Conservation (phyloP, 179 eudicot species). For the Beta macrorhiza region DNA sequence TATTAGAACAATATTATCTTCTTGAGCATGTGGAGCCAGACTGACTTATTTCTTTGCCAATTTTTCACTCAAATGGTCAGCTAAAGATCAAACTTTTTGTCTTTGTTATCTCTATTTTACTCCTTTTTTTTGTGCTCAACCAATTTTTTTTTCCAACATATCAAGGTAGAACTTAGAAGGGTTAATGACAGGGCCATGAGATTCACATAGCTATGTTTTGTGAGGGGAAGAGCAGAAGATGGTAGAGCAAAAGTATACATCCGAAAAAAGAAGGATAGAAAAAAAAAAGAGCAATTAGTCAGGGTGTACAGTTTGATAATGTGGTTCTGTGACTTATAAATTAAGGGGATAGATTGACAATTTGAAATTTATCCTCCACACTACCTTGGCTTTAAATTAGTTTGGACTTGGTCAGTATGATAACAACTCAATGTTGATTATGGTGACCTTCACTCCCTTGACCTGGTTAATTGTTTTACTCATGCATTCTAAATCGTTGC, state of each 20-base stretch:
- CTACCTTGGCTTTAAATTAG: neutral
- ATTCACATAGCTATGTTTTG: no score
- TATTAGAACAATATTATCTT: neutral
- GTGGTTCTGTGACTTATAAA: neutral
- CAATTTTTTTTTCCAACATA: no score
- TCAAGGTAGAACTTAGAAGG: no score
- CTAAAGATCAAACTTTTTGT: no score
- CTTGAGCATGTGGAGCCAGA: neutral
- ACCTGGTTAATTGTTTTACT: neutral
- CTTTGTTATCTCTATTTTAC: neutral
- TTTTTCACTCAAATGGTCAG: neutral
- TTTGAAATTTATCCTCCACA: neutral
- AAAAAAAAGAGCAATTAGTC: no score
- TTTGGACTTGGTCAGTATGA: neutral
- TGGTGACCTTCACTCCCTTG: neutral
- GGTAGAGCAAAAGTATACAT: no score
- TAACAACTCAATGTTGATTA: neutral
- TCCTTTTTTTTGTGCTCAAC: neutral
- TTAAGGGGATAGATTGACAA: neutral
- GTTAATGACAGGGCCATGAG: no score
- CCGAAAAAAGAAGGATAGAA: no score
- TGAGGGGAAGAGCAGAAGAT: no score
- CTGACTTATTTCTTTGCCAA: neutral
- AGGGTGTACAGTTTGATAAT: neutral
- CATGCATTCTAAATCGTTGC: slow-evolving; percentile 12